A percentile compares a stretch with the other conserved stretches of the same genome.
These are phyloP conservation scores for Tilletia caries DNA, from an alignment of 1,284 basidiomycete genomes.

Conservation along the genomic window DNA sequence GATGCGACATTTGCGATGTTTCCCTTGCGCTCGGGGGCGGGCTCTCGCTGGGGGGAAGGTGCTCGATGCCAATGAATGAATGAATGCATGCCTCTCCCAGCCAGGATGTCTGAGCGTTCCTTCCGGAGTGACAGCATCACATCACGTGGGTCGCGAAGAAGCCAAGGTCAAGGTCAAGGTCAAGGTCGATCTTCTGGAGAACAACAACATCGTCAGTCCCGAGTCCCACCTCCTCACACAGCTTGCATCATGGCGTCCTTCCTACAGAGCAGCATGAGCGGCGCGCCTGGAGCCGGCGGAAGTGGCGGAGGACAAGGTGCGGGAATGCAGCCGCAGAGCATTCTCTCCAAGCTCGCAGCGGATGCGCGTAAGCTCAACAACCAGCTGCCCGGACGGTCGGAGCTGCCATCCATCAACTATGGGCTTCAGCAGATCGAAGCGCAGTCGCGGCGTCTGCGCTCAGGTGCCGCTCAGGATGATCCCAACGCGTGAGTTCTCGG, in stretches of 20 bases:
- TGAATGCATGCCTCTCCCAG: too few relatives aligned
- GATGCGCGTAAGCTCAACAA: conserved; percentile 45
- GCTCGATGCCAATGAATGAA: too few relatives aligned
- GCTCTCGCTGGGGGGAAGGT: too few relatives aligned
- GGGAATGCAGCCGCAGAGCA: neutral
- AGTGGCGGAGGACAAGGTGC: neutral
- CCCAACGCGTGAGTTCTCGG: conserved; percentile 24
- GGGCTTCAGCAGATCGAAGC: conserved; percentile 88
- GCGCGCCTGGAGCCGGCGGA: neutral
- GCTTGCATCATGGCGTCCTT: conserved; percentile 1
- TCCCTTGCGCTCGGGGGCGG: too few relatives aligned
- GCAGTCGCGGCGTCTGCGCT: conserved; percentile 62
- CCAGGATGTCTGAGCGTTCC: too few relatives aligned
- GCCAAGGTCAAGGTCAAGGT: too few relatives aligned
- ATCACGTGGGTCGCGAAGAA: too few relatives aligned
- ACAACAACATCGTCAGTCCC: neutral
- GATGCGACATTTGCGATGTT: too few relatives aligned
- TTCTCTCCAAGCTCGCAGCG: conserved; percentile 12
- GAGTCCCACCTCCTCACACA: neutral
- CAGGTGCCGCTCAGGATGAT: conserved; percentile 62
- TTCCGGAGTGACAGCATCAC: too few relatives aligned
- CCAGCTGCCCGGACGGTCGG: conserved; percentile 56
- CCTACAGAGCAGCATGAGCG: neutral
- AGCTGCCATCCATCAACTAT: conserved; percentile 78
- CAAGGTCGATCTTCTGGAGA: too few relatives aligned